Percentiles rank a stretch among this genome's conserved stretches.
These are phyloP conservation scores for Kodamaea hsintzibuensis DNA, from an alignment of 805 yeast species.

Conservation along the genomic window DNA sequence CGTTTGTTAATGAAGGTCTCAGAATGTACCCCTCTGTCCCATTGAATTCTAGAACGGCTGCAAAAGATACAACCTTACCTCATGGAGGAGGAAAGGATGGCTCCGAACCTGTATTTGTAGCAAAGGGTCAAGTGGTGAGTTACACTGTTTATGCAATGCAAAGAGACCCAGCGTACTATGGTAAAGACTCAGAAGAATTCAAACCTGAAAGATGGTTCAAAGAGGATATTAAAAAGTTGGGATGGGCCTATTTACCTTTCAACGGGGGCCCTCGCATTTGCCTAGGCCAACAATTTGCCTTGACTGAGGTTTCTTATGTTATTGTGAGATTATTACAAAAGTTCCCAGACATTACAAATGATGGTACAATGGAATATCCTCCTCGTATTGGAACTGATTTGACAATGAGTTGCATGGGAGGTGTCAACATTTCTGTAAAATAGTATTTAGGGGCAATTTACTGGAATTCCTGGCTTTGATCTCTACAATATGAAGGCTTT, in stretches of 20 bases:
- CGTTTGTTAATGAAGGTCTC: conserved; percentile 36
- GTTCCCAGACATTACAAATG: conserved; percentile 11
- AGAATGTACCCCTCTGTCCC: conserved; percentile 38
- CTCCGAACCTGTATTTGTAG: conserved; percentile 22
- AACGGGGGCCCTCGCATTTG: conserved; percentile 27
- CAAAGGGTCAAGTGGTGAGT: conserved; percentile 43
- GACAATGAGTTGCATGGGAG: conserved; percentile 1
- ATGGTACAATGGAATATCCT: conserved; percentile 3
- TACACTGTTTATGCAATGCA: conserved; percentile 44
- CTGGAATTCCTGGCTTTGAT: too few relatives aligned
- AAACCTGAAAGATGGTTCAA: conserved; percentile 40
- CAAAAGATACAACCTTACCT: conserved; percentile 24
- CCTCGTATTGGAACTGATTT: conserved; percentile 1
- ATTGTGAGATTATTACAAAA: conserved; percentile 19
- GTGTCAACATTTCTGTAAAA: neutral
- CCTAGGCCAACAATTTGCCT: conserved; percentile 26
- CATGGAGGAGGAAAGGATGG: conserved; percentile 31
- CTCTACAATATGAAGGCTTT: too few relatives aligned
- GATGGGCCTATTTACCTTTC: conserved; percentile 24
- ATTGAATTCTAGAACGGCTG: conserved; percentile 21
- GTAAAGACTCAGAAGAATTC: conserved; percentile 32
- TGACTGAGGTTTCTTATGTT: conserved; percentile 23
- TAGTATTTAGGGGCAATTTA: neutral
- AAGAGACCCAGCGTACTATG: conserved; percentile 32
- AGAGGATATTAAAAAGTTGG: conserved; percentile 13